These are phyloP conservation scores for Euryodendron excelsum DNA, from an alignment of 148 eudicot genomes.

Conservation along the genomic window DNA sequence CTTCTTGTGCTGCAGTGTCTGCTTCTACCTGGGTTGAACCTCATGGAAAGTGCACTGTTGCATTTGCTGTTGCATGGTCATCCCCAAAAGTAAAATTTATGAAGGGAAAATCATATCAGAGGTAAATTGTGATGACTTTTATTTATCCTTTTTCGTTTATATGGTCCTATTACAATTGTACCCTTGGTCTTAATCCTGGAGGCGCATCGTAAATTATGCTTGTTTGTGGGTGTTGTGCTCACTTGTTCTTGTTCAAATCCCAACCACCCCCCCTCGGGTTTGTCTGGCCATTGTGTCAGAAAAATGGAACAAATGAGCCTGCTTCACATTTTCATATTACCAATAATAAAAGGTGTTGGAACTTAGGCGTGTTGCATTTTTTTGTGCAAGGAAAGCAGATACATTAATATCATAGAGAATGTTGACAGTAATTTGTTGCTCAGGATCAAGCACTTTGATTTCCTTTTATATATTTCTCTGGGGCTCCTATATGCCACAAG, in stretches of 20 bases:
- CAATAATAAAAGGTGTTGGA: not conserved
- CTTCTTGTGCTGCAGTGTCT: slow-evolving; percentile 89
- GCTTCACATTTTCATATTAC: not conserved
- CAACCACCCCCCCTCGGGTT: too few relatives aligned
- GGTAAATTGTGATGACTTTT: slow-evolving; percentile 38
- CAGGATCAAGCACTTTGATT: not conserved
- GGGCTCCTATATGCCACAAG: too few relatives aligned
- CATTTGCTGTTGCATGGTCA: slow-evolving; percentile 91
- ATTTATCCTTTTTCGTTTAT: not conserved
- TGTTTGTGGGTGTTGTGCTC: not conserved
- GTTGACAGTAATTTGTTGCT: not conserved
- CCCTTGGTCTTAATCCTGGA: not conserved
- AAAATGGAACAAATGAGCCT: not conserved
- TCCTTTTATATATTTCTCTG: not conserved
- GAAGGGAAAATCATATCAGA: slow-evolving; percentile 88
- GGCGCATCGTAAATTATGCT: not conserved
- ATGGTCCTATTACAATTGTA: not conserved
- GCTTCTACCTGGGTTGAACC: slow-evolving; percentile 99
- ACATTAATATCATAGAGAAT: not conserved
- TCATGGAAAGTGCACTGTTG: slow-evolving; percentile 92
- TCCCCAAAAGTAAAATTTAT: slow-evolving; percentile 85
- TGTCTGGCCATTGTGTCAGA: not conserved
- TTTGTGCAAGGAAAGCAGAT: slow-evolving; percentile 1
- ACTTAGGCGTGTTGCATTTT: not conserved
- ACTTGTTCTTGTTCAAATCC: too few relatives aligned